Conservation (phyloP, 2,329 filamentous ascomycete species). For the Sporothrix protearum region DNA sequence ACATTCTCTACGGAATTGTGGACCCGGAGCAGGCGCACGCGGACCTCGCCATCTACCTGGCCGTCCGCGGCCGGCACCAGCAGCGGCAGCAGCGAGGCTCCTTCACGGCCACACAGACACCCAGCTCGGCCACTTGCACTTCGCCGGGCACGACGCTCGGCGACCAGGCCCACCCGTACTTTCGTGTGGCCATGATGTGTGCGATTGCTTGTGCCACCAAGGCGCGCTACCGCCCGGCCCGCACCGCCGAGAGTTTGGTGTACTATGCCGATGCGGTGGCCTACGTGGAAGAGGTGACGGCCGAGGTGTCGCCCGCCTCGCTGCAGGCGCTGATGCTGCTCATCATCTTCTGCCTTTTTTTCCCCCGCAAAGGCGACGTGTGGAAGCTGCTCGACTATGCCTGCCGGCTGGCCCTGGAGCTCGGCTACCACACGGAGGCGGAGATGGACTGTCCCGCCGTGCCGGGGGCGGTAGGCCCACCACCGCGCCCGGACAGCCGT, state of each 20-base stretch:
- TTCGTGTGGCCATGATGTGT: slow-evolving; percentile 36
- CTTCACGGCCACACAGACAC: too few species aligned
- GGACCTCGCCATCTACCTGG: slow-evolving; percentile 30
- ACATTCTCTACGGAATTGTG: slow-evolving; percentile 33
- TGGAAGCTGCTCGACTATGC: slow-evolving; percentile 29
- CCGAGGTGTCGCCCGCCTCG: slow-evolving; percentile 25
- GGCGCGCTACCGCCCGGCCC: slow-evolving; percentile 31
- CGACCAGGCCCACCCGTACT: slow-evolving; percentile 34
- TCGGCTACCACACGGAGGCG: slow-evolving; percentile 36
- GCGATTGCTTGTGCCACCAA: slow-evolving; percentile 34
- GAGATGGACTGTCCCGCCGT: too few species aligned
- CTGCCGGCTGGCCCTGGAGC: slow-evolving; percentile 31
- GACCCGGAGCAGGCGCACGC: slow-evolving; percentile 29
- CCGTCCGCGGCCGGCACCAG: too few species aligned
- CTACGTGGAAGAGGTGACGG: slow-evolving; percentile 28
- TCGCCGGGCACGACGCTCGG: slow-evolving; percentile 23
- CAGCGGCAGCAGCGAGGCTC: too few species aligned
- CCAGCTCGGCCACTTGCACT: too few species aligned
- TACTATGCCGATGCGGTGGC: slow-evolving; percentile 25
- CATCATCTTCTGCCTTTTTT: slow-evolving; percentile 27
- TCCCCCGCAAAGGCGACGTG: slow-evolving; percentile 28
- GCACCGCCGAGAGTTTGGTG: slow-evolving; percentile 24
- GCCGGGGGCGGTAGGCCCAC: too few species aligned
- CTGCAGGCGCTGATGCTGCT: slow-evolving; percentile 27
- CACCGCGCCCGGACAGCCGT: too few species aligned